phyloP scores from a whole-genome alignment of 306 rosid genomes.

The Prunus mume region DNA sequence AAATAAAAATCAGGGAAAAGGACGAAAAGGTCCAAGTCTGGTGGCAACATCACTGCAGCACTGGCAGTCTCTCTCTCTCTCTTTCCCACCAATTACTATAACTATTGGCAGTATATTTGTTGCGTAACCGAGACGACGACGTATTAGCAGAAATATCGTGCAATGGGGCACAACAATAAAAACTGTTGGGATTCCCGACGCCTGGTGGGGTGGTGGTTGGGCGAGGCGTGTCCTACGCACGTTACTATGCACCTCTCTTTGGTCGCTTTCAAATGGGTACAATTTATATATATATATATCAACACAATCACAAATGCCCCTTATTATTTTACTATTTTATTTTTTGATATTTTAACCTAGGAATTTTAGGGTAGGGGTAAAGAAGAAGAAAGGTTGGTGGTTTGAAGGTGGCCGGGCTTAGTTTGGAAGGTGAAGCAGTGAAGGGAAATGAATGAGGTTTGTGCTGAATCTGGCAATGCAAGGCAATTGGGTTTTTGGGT shows the following conservation, averaged over 20 bases:
- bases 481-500: not conserved
- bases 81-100: not conserved
- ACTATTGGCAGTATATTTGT: not conserved
- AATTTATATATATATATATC: not conserved
- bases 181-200: conserved; percentile 29
- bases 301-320: not conserved
- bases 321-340: not conserved
- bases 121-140: conserved; percentile 31
- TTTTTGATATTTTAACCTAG: not conserved
- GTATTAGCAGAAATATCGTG: conserved; percentile 20
- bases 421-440: conserved; percentile 14
- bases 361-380: not conserved
- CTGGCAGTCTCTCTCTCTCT: not conserved
- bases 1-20: not conserved
- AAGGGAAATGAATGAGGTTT: not conserved
- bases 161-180: not conserved
- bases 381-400: not conserved
- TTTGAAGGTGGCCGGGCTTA: not conserved
- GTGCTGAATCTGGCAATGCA: conserved; percentile 6
- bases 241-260: conserved; percentile 23
- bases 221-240: conserved; percentile 33
- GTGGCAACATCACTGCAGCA: not conserved
- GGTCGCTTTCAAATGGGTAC: conserved; percentile 35
- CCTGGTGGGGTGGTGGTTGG: conserved; percentile 22
- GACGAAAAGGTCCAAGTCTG: conserved; percentile 25